These are phyloP conservation scores for Parmelia sp. DNA, from an alignment of 495 filamentous ascomycete genomes.

Conservation along the genomic window DNA sequence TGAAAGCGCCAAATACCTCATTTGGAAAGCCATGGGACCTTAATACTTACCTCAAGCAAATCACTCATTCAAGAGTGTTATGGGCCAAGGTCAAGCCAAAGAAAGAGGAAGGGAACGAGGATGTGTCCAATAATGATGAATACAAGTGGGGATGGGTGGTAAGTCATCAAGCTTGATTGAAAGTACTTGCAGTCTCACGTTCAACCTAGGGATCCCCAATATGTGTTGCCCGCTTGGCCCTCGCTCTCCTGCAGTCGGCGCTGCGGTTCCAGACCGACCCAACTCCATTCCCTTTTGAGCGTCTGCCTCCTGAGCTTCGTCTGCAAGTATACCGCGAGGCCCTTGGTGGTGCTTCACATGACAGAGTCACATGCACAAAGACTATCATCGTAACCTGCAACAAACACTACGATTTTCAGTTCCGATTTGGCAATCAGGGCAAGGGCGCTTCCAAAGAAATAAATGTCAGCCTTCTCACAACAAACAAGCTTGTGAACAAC, in stretches of 20 bases:
- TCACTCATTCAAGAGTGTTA: background rate
- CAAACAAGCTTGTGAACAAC: background rate
- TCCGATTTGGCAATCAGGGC: background rate
- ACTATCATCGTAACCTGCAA: background rate
- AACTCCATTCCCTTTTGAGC: background rate
- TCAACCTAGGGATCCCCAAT: background rate
- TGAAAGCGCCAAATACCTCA: background rate
- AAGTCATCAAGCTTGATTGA: background rate
- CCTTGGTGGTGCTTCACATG: background rate
- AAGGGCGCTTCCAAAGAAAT: background rate
- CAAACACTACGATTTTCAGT: background rate
- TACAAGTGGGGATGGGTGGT: background rate
- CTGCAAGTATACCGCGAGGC: background rate
- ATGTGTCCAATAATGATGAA: background rate
- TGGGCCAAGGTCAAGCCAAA: background rate
- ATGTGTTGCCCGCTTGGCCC: background rate
- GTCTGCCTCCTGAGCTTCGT: background rate
- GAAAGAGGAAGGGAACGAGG: background rate
- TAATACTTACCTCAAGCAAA: background rate
- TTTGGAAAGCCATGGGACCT: background rate
- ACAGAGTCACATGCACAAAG: background rate
- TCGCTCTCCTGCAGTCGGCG: background rate
- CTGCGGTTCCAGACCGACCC: background rate
- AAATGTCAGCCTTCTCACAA: background rate
- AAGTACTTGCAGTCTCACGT: background rate